Evolutionary conservation across 495 filamentous ascomycete genomes (phyloP), one percentile per base, ranked within the genome.

Genomic region (Aspergillus asperescens): DNA sequence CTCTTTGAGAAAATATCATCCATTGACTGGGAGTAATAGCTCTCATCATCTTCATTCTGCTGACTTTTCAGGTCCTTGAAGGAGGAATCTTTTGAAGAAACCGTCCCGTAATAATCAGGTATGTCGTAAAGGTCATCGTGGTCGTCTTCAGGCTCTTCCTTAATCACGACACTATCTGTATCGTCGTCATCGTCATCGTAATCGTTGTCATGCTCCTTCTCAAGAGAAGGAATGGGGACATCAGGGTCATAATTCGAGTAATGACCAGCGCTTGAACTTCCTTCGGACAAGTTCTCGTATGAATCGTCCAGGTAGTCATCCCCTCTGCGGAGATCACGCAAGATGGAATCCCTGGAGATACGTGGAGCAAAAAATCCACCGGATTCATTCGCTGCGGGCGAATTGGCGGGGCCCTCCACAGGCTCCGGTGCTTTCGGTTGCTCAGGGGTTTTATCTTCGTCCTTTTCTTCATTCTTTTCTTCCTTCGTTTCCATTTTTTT

Each of bases 301-400:
- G 81, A 81, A 41, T 88, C 84, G 31, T 72, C 67, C 12, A 66
- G 28, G 32, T 74, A 73, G 50, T 66, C 65, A 42, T 83, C 79
- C 43, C 84, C 81, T 35, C 86, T 85, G 58, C 91, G 90, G 19
- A 97, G 84, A 50, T 90, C 90, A 13, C 89, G 82, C 42, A 96
- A 70, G 50, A 97, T 97, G 0, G 90, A 95, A 62, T 96, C 93
- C 18, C 93, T 80, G 28, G 93, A 96, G 61, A 96, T 92, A 23
- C 84, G 85, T 12, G 88, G 87, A 25, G 85, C 80, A 13, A 66
- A 65, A 38, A 69, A 70, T 7, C 64, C 37, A 29, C 64, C 59
- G 2, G 39, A 1, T 4, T 20, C 38, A 18, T 59, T 23, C 12
- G 50, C 57, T 7, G 39, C 50, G 18, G 31, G 5, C 20, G 77